Evolutionary conservation across 2,329 filamentous ascomycete genomes (phyloP), one percentile per base, ranked within the genome.

Genomic region (Cladosporium halotolerans): DNA sequence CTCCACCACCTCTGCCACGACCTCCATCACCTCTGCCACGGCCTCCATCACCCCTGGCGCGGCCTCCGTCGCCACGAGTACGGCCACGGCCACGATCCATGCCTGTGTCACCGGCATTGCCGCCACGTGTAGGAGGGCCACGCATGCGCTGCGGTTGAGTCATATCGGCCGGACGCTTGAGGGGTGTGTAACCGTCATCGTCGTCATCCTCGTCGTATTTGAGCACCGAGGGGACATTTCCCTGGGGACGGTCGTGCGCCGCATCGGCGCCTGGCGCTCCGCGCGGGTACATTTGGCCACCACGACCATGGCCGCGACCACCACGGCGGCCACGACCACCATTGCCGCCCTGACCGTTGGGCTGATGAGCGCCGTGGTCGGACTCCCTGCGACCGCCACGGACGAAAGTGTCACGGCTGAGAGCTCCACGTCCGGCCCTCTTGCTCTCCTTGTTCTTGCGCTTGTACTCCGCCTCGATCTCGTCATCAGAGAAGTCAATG

Each of bases 401-500:
- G 18, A 52, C 53, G 45, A 62, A 62, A 6, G 56, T 60, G 41
- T 56, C 56, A 18, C 61, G 55, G 23, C 59, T 57, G 6, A 60
- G 41, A 8, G 53, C 60, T 31, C 58, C 63, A 23, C 60, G 53
- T 10, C 60, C 63, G 32, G 58, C 59, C 55, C 62, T 63, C 58
- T 66, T 70, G 31, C 62, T 63, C n/a, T 60, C 46, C 56, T 70
- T 70, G 55, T 63, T 66, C 52, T 61, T 57, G 40, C 64, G 55
- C 59, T 70, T 70, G 61, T 61, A 68, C 45, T 67, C 66, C 10
- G 86, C 86, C 70, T 99, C 93, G 61, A 88, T 87, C 71, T 99
- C 93, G 63, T 99, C 93, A 61, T 99, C 93, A 0, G 92, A 96
- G 68, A 97, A 97, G 66, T 97, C 93, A 62, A 89, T 81, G 67